phyloP scores from a whole-genome alignment of 1,284 basidiomycete species.

The Cutaneotrichosporon sp. region DNA sequence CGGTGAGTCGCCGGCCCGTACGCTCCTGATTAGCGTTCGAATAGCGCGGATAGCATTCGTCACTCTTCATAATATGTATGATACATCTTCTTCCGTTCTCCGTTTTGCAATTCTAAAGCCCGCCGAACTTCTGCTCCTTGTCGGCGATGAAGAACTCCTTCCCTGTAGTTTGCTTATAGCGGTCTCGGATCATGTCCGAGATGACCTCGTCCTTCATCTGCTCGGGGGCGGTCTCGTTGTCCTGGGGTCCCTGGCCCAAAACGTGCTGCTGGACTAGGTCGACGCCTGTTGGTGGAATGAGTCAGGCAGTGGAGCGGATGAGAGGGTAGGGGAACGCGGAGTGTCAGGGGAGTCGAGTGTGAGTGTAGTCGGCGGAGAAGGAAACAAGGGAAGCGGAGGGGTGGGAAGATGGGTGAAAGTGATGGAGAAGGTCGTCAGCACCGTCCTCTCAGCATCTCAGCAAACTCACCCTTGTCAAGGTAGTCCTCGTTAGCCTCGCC shows the following conservation, averaged over 20 bases:
- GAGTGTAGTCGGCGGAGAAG: no score
- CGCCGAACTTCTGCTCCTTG: constrained; percentile 21
- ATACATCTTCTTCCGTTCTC: constrained; percentile 3
- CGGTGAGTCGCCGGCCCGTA: neutral
- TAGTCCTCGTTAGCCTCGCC: constrained; percentile 25
- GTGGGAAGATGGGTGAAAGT: neutral
- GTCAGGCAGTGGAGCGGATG: neutral
- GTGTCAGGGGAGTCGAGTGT: no score
- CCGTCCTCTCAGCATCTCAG: neutral
- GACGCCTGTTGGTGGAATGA: constrained; percentile 16
- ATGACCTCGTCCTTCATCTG: constrained; percentile 26
- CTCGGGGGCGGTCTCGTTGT: constrained; percentile 25
- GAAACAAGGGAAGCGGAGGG: no score
- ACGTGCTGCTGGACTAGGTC: constrained; percentile 24
- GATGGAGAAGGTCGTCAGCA: neutral
- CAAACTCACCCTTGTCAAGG: constrained; percentile 24
- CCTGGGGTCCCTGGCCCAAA: constrained; percentile 18
- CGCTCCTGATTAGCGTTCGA: neutral
- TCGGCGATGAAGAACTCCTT: constrained; percentile 18
- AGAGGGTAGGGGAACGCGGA: no score
- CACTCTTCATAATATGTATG: neutral
- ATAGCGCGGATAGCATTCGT: neutral
- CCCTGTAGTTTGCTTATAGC: constrained; percentile 11
- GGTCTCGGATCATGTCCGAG: constrained; percentile 16
- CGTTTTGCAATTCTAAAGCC: neutral